Base-by-base conservation (phyloP, 345 rosid genomes). In the Leavenworthia alabamica region DNA sequence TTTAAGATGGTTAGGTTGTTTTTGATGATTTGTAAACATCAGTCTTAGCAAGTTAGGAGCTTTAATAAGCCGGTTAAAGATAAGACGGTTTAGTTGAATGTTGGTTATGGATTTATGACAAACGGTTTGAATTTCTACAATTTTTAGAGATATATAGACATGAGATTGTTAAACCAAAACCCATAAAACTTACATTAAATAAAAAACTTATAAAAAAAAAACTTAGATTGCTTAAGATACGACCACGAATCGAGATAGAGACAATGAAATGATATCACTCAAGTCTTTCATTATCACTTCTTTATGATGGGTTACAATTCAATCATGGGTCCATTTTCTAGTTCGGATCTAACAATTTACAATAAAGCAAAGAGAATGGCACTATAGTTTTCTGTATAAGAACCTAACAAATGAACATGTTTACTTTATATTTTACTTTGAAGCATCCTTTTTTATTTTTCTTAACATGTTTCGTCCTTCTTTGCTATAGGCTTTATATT, bases 321-420 rank as follows among this genome's bases (percentile, higher is more conserved):
- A 61, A 61, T 27, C 8, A 7, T 45, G 56, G 56, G 68, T 61
- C 73, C 63, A 69, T 45, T 27, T 60, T 46, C 56, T 26, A 12
- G 33, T 61, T 36, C 36, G 53, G 40, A 53, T 61, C 50, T 45
- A 61, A 28, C 63, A 61, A 13, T 46, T 37, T 61, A 39, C 50
- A 35, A 52, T n/a, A 68, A 68, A 33, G 41, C 13, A 52, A 26
- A 69, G 62, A 13, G 56, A 53, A 14, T 28, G 44, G 19, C 56
- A 61, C 27, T 37, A 26, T 29, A 39, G 26, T 47, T 48, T 48
- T 39, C 15, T 19, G 12, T 19, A 35, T 17, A 6, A 6, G 13
- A 43, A 61, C 46, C 56, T 61, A 36, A 52, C 26, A 36, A 52
- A 60, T 33, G n/a, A 68, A 52, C 27, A 13, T 36, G 27, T 27